Percentiles rank a stretch among this genome's conserved stretches.
Conservation (phyloP, 2,329 filamentous ascomycete species). For the Stromatinia cepivora region DNA sequence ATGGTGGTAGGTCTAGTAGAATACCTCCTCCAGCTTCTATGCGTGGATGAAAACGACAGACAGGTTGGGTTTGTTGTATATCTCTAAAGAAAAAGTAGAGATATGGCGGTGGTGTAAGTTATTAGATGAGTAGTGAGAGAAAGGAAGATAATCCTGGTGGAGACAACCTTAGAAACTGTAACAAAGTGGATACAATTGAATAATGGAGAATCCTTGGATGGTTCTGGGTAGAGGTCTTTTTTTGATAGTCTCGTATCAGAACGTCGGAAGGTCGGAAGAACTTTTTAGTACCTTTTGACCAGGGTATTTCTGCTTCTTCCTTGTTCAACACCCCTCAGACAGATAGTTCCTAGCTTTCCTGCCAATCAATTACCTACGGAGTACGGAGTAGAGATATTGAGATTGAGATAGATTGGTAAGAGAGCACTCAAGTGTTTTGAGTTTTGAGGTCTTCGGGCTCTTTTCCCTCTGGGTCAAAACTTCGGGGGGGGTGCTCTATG, state of each 20-base stretch:
- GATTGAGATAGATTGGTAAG: background rate
- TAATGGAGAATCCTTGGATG: conserved; percentile 14
- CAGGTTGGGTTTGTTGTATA: background rate
- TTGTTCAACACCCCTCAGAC: background rate
- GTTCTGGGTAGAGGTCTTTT: conserved; percentile 8
- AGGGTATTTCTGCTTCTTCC: conserved; percentile 1
- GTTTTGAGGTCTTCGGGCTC: background rate
- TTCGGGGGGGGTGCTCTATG: background rate
- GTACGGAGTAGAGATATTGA: background rate
- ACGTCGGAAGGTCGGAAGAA: background rate
- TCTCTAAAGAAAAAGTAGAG: background rate
- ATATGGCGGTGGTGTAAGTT: background rate
- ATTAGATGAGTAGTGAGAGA: background rate
- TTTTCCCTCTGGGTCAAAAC: background rate
- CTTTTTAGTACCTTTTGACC: background rate
- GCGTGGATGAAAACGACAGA: conserved; percentile 1
- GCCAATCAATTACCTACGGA: background rate
- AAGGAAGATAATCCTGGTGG: background rate
- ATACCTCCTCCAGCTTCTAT: background rate
- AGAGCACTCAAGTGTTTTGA: background rate
- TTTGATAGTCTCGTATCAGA: conserved; percentile 3
- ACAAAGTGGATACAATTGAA: conserved; percentile 14
- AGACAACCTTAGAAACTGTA: conserved; percentile 7
- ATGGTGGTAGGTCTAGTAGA: background rate
- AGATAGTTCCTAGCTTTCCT: background rate